A percentile compares a stretch with the other conserved stretches of the same genome.
phyloP scores from a whole-genome alignment of 208 protist genomes.

The Acanthamoeba castellanii region DNA sequence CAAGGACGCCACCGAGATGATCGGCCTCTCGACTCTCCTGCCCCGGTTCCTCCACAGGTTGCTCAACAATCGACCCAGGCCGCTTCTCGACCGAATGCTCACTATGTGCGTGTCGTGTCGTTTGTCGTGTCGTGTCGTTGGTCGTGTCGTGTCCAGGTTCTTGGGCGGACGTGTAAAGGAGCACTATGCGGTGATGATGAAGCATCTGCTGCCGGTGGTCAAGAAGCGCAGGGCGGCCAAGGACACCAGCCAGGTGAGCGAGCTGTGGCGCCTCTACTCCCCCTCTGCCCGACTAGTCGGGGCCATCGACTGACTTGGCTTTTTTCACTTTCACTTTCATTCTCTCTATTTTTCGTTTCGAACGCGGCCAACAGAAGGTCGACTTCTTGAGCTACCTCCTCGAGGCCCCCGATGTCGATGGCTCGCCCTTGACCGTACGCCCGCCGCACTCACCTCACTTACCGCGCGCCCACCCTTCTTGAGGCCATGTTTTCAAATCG shows the following conservation, averaged over 20 bases:
- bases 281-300: not conserved
- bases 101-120: not conserved
- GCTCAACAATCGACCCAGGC: too few species aligned
- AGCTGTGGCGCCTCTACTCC: not conserved
- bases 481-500: not conserved
- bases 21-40: not conserved
- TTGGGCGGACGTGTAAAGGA: not conserved
- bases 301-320: too few species aligned
- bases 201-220: slow-evolving; percentile 16
- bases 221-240: not conserved
- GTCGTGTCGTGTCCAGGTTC: not conserved
- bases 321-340: not conserved
- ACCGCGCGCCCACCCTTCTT: not conserved
- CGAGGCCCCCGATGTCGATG: not conserved
- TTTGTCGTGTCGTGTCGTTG: not conserved
- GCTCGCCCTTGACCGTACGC: slow-evolving; percentile 1
- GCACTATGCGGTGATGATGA: slow-evolving; percentile 59
- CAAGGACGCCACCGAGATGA: slow-evolving; percentile 50
- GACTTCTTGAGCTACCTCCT: slow-evolving; percentile 58
- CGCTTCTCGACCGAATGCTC: not conserved
- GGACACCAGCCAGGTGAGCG: not conserved
- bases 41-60: slow-evolving; percentile 9
- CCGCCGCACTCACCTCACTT: not conserved
- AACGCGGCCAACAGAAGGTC: not conserved
- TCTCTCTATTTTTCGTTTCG: too few species aligned